phyloP scores from a whole-genome alignment of 2,329 filamentous ascomycete species.

The Exophiala phaeomuriformis region DNA sequence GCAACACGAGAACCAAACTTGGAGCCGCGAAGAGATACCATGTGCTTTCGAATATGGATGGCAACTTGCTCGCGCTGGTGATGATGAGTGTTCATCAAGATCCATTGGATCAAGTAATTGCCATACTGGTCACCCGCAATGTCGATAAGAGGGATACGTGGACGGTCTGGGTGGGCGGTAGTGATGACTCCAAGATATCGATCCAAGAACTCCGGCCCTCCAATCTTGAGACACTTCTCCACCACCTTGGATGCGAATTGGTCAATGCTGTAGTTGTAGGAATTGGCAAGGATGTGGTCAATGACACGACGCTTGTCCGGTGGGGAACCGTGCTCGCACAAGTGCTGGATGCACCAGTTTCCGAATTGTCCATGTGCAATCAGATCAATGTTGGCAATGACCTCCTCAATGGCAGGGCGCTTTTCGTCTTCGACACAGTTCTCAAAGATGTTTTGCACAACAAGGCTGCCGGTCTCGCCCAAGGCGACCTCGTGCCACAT shows the following conservation, averaged over 20 bases:
- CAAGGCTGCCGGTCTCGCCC: conserved; percentile 92
- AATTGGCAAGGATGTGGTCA: conserved; percentile 89
- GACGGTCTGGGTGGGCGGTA: conserved; percentile 80
- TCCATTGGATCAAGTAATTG: conserved; percentile 97
- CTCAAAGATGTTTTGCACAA: conserved; percentile 99
- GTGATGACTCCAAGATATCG: conserved; percentile 92
- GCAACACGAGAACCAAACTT: conserved; percentile 98
- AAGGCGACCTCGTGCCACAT: conserved; percentile 99
- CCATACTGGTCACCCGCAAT: conserved; percentile 97
- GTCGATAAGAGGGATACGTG: conserved; percentile 93
- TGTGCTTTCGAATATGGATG: conserved; percentile 93
- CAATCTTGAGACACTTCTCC: conserved; percentile 97
- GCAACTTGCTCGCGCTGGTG: conserved; percentile 92
- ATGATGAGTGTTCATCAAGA: conserved; percentile 76
- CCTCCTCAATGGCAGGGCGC: conserved; percentile 95
- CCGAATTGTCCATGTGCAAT: conserved; percentile 97
- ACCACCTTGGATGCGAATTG: conserved; percentile 99
- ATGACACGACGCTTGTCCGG: conserved; percentile 87
- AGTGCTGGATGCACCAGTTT: conserved; percentile 99
- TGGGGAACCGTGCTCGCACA: conserved; percentile 91
- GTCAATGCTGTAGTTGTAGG: conserved; percentile 95
- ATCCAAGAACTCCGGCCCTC: conserved; percentile 78
- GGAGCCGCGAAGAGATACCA: conserved; percentile 96
- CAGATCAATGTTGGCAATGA: conserved; percentile 88
- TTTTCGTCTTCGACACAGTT: conserved; percentile 99